Conservation (phyloP, 2,329 filamentous ascomycete species). For the Ophiostoma novo-ulmi region DNA sequence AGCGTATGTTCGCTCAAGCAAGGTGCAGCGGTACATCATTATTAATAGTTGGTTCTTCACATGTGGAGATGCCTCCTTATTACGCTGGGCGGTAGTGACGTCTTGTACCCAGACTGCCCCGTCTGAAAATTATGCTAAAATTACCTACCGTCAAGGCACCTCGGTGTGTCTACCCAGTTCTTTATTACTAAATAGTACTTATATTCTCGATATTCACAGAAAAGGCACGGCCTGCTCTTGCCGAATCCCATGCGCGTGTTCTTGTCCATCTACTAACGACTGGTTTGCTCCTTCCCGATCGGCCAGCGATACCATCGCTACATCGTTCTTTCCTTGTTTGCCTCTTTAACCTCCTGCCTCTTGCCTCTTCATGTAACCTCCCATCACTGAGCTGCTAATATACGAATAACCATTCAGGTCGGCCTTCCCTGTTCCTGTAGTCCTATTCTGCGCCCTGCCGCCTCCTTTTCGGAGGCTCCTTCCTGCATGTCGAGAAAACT, state of each 20-base stretch:
- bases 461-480: neutral
- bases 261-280: neutral
- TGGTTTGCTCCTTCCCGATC: neutral
- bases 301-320: neutral
- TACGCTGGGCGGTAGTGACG: neutral
- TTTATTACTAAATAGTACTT: neutral
- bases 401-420: neutral
- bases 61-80: slow-evolving; percentile 11
- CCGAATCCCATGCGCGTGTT: neutral
- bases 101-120: neutral
- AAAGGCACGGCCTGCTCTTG: neutral
- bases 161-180: neutral
- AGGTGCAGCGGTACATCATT: neutral
- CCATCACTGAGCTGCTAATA: neutral
- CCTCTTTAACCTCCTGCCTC: neutral
- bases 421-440: neutral
- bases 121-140: neutral
- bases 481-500: slow-evolving; percentile 6
- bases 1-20: neutral
- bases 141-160: neutral
- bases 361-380: slow-evolving; percentile 1
- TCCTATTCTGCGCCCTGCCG: neutral
- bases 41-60: neutral
- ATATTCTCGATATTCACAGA: neutral
- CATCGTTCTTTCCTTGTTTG: neutral